These are phyloP conservation scores for Blastobotrys parvus DNA, from an alignment of 805 yeast species.

Conservation along the genomic window DNA sequence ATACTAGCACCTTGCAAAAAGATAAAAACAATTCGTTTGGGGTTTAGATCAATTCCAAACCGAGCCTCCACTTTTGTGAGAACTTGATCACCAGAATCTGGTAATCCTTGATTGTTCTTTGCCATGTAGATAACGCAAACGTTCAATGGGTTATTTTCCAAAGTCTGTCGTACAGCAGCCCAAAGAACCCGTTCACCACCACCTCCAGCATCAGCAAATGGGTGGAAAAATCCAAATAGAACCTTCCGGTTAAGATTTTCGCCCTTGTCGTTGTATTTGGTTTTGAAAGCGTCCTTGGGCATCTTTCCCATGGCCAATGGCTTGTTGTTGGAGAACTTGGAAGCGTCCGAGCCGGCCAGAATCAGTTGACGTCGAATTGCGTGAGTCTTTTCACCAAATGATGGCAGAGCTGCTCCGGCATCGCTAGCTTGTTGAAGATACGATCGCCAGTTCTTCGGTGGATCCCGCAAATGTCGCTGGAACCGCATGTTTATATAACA, in stretches of 20 bases:
- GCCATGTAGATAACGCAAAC: slow-evolving; percentile 70
- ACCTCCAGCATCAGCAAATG: slow-evolving; percentile 92
- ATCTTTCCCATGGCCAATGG: slow-evolving; percentile 1
- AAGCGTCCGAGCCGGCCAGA: slow-evolving; percentile 25
- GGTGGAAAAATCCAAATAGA: slow-evolving; percentile 86
- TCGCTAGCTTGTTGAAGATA: slow-evolving; percentile 16
- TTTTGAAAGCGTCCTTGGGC: neutral
- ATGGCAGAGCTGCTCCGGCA: slow-evolving; percentile 12
- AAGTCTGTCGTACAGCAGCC: slow-evolving; percentile 78
- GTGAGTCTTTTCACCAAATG: neutral
- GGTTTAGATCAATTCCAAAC: slow-evolving; percentile 43
- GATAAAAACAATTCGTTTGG: slow-evolving; percentile 50
- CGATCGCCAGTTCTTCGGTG: slow-evolving; percentile 17
- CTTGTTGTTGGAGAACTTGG: slow-evolving; percentile 18
- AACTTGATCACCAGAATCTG: slow-evolving; percentile 30
- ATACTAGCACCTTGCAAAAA: slow-evolving; percentile 47
- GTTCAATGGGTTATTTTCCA: slow-evolving; percentile 39
- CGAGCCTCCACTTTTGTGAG: slow-evolving; percentile 35
- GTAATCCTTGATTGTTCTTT: slow-evolving; percentile 33
- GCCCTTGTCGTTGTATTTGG: slow-evolving; percentile 12
- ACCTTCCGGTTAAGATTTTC: slow-evolving; percentile 28
- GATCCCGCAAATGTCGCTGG: slow-evolving; percentile 12
- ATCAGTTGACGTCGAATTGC: slow-evolving; percentile 31
- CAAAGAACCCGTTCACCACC: slow-evolving; percentile 97
- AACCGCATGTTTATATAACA: neutral